Percentiles rank a stretch among this genome's conserved stretches.
phyloP scores from a whole-genome alignment of 257 asterid species.

The Rhazya stricta region DNA sequence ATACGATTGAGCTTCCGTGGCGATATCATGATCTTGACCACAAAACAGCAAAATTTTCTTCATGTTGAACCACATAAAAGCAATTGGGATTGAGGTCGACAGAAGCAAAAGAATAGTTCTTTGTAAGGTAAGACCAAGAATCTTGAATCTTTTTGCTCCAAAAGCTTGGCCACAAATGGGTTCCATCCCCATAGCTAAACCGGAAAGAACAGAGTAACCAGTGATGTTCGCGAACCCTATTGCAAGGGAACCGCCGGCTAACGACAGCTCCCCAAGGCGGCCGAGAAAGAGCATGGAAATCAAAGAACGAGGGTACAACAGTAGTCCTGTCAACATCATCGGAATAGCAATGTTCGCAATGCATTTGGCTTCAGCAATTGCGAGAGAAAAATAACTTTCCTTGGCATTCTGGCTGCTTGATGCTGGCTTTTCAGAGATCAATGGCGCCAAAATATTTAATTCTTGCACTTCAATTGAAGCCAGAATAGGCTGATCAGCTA shows the following conservation, averaged over 20 bases:
- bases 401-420: neutral
- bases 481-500: neutral
- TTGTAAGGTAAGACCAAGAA: conserved; percentile 33
- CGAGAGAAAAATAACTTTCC: conserved; percentile 16
- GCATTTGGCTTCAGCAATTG: conserved; percentile 28
- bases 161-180: conserved; percentile 44
- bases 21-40: conserved; percentile 34
- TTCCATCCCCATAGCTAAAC: conserved; percentile 43
- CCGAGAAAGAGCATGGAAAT: conserved; percentile 43
- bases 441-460: conserved; percentile 10
- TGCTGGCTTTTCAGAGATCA: conserved; percentile 11
- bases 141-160: conserved; percentile 30
- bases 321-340: conserved; percentile 35
- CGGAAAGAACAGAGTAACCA: conserved; percentile 38
- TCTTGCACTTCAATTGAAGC: neutral
- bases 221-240: conserved; percentile 41
- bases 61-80: conserved; percentile 34
- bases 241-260: conserved; percentile 43
- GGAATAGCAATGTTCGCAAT: conserved; percentile 32
- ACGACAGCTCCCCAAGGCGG: conserved; percentile 30
- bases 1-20: conserved; percentile 26
- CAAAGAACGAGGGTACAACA: conserved; percentile 34
- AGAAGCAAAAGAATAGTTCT: conserved; percentile 31
- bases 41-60: conserved; percentile 24
- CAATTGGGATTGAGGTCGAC: conserved; percentile 27